Conservation (phyloP, 2,329 filamentous ascomycete genomes). For the Clonostachys byssicola region DNA sequence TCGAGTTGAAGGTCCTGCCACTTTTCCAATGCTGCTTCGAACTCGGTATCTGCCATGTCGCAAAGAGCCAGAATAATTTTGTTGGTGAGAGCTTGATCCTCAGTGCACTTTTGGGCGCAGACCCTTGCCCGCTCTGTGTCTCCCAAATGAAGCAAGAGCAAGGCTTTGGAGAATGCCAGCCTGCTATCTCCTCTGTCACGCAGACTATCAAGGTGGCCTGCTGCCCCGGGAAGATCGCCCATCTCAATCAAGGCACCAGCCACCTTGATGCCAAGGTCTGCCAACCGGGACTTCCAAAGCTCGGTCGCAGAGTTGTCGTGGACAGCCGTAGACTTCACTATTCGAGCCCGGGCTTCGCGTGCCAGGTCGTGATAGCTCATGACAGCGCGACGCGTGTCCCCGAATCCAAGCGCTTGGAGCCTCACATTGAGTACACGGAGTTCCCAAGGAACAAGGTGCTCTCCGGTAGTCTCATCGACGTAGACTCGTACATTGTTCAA, state of each 20-base stretch:
- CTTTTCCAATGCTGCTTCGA: slow-evolving; percentile 53
- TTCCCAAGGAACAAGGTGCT: slow-evolving; percentile 80
- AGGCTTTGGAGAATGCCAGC: slow-evolving; percentile 45
- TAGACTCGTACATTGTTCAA: slow-evolving; percentile 53
- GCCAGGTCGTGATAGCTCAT: slow-evolving; percentile 90
- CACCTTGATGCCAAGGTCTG: slow-evolving; percentile 69
- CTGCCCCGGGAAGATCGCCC: slow-evolving; percentile 80
- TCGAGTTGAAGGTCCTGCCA: slow-evolving; percentile 51
- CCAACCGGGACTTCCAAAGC: slow-evolving; percentile 68
- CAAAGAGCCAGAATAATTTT: slow-evolving; percentile 63
- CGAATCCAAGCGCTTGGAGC: slow-evolving; percentile 80
- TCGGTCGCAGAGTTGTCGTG: slow-evolving; percentile 50
- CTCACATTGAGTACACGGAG: slow-evolving; percentile 79
- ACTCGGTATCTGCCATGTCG: slow-evolving; percentile 74
- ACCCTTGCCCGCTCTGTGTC: slow-evolving; percentile 64
- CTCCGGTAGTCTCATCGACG: slow-evolving; percentile 44
- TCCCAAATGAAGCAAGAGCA: slow-evolving; percentile 77
- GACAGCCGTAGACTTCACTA: slow-evolving; percentile 38
- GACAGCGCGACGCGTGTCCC: slow-evolving; percentile 77
- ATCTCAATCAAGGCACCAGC: slow-evolving; percentile 73
- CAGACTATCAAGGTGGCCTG: slow-evolving; percentile 64
- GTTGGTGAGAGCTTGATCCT: slow-evolving; percentile 26
- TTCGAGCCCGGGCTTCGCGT: slow-evolving; percentile 64
- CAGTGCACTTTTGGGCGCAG: slow-evolving; percentile 33
- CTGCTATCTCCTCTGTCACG: slow-evolving; percentile 30